phyloP scores from a whole-genome alignment of 176 grass and related monocot species.

The Oryza meyeriana region DNA sequence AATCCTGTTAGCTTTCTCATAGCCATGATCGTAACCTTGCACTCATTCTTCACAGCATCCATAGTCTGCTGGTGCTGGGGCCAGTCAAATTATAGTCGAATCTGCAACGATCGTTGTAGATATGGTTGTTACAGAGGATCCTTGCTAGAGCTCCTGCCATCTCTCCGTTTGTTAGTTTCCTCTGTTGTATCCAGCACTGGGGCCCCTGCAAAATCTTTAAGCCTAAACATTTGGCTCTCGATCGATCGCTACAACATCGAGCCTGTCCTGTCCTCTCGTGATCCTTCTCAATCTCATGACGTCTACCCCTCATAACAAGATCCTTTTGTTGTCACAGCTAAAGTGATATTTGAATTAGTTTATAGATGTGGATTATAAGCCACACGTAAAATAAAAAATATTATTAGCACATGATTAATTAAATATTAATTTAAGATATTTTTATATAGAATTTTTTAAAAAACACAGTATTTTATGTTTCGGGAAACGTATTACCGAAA shows the following conservation, averaged over 20 bases:
- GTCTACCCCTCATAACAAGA: background rate
- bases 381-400: no score
- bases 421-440: no score
- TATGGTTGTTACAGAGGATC: constrained; percentile 15
- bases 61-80: background rate
- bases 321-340: background rate
- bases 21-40: background rate
- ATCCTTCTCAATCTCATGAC: background rate
- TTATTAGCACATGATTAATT: no score
- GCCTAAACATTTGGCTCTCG: background rate
- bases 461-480: no score
- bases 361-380: no score
- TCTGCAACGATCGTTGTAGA: background rate
- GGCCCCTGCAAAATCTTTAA: background rate
- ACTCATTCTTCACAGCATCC: background rate
- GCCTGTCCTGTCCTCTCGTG: background rate
- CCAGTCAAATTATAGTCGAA: background rate
- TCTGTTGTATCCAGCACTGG: background rate
- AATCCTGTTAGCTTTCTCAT: background rate
- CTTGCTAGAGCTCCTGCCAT: background rate
- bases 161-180: background rate
- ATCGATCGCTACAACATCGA: background rate
- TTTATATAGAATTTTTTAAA: no score
- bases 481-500: no score
- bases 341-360: no score